A percentile compares a stretch with the other conserved stretches of the same genome.
Evolutionary conservation across 192 early-diverging fungal species (phyloP).

Genomic region (Bifiguratus adelaidae): DNA sequence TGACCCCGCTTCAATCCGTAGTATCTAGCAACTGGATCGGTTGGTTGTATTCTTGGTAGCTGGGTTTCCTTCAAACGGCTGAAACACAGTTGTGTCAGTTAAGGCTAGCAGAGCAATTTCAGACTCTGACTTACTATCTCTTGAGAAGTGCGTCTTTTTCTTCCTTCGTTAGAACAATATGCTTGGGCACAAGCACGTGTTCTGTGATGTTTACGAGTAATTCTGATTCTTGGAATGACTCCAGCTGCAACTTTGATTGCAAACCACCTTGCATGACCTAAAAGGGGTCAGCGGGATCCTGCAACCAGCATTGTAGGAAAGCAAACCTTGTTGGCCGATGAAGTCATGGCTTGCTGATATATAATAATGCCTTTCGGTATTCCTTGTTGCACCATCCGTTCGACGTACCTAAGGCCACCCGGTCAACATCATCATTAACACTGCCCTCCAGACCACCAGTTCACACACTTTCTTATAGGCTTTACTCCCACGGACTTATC

Average conservation of each 20-base stretch:
- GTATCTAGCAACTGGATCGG: slow-evolving; percentile 92
- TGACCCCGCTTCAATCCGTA: slow-evolving; percentile 84
- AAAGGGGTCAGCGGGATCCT: background rate
- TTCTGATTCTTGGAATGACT: slow-evolving; percentile 86
- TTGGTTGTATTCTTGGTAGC: slow-evolving; percentile 78
- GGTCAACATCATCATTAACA: background rate
- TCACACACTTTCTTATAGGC: slow-evolving; percentile 71
- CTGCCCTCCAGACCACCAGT: background rate
- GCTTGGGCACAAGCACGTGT: slow-evolving; percentile 91
- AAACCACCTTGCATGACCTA: slow-evolving; percentile 59
- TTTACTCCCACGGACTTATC: slow-evolving; percentile 83
- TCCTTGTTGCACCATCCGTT: slow-evolving; percentile 75
- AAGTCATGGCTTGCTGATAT: slow-evolving; percentile 74
- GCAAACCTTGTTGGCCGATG: slow-evolving; percentile 71
- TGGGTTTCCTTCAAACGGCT: slow-evolving; percentile 93
- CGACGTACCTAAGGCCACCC: slow-evolving; percentile 33
- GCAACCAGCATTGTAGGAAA: background rate
- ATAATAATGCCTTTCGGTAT: slow-evolving; percentile 80
- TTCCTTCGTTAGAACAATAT: slow-evolving; percentile 72
- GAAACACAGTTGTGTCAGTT: background rate
- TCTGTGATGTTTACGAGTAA: slow-evolving; percentile 96
- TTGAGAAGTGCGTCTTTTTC: slow-evolving; percentile 87
- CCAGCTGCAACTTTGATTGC: slow-evolving; percentile 60
- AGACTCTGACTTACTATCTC: slow-evolving; percentile 64
- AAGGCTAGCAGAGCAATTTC: background rate